phyloP scores from a whole-genome alignment of 176 grass and related monocot species.

The Oryza meridionalis region DNA sequence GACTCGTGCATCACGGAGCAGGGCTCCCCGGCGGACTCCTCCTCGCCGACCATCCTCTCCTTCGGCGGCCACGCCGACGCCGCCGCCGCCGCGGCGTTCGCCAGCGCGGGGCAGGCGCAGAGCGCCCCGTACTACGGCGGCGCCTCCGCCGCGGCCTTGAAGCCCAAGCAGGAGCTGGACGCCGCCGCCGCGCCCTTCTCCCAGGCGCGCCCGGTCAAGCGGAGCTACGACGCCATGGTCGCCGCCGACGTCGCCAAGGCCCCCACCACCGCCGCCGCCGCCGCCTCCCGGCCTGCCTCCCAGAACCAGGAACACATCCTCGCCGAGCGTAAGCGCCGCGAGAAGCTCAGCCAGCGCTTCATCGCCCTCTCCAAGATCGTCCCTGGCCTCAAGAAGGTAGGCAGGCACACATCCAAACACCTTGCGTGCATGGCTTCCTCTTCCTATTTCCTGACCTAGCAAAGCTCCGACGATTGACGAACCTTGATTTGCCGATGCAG shows the following conservation, averaged over 20 bases:
- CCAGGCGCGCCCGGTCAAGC: conserved; percentile 44
- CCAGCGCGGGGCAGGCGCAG: conserved; percentile 20
- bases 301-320: conserved; percentile 96
- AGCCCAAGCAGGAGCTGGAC: conserved; percentile 66
- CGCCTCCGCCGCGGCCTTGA: not conserved
- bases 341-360: conserved; percentile 98
- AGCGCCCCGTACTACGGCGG: conserved; percentile 40
- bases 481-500: conserved; percentile 44
- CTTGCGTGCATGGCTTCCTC: not conserved
- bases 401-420: not conserved
- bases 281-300: conserved; percentile 35
- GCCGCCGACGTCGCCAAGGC: conserved; percentile 24
- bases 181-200: conserved; percentile 24
- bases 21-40: conserved; percentile 58
- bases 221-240: conserved; percentile 63
- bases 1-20: conserved; percentile 93
- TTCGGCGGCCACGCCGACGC: conserved; percentile 50
- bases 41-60: conserved; percentile 87
- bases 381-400: conserved; percentile 91
- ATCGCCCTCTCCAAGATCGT: conserved; percentile 94
- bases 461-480: not conserved
- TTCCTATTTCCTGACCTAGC: too few relatives aligned
- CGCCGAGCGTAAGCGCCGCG: conserved; percentile 85
- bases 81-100: conserved; percentile 24
- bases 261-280: conserved; percentile 18